Conservation (phyloP, 2,329 filamentous ascomycete genomes). For the Fusarium irregulare region DNA sequence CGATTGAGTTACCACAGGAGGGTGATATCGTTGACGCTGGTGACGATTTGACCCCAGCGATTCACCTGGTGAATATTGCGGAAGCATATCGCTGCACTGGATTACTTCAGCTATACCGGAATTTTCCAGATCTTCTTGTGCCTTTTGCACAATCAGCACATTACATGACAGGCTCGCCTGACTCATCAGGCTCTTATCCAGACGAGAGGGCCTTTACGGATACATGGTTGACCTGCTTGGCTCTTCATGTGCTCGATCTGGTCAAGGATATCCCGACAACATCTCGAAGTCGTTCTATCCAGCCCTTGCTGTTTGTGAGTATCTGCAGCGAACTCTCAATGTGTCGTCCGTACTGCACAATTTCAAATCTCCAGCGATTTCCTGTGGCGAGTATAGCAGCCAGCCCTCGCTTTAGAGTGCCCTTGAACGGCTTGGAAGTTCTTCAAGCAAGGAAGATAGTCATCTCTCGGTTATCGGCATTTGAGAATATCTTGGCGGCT, state of each 20-base stretch:
- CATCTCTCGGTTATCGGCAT: constrained; percentile 33
- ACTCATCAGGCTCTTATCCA: constrained; percentile 2
- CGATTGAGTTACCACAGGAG: constrained; percentile 33
- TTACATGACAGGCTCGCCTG: not conserved
- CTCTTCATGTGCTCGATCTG: constrained; percentile 56
- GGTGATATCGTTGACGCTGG: constrained; percentile 40
- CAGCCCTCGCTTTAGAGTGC: constrained; percentile 31
- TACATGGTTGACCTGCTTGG: constrained; percentile 57
- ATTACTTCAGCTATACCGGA: constrained; percentile 45
- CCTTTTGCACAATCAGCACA: constrained; percentile 35
- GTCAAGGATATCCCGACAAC: constrained; percentile 56
- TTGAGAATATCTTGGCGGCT: constrained; percentile 43
- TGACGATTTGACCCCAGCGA: constrained; percentile 42
- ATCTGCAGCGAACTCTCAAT: constrained; percentile 57
- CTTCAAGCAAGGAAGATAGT: constrained; percentile 31
- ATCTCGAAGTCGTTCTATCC: constrained; percentile 58
- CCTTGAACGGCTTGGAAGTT: constrained; percentile 19
- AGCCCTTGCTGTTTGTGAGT: constrained; percentile 58
- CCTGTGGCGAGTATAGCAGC: constrained; percentile 25
- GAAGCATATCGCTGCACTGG: constrained; percentile 47
- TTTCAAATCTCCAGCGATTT: constrained; percentile 8
- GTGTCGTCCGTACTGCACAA: constrained; percentile 40
- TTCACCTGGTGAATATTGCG: constrained; percentile 42
- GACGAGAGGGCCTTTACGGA: constrained; percentile 36
- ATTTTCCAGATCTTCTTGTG: constrained; percentile 55